Percentiles rank a stretch among this genome's conserved stretches.
phyloP scores from a whole-genome alignment of 352 stramenopile species.

The Phytophthora hibernalis region DNA sequence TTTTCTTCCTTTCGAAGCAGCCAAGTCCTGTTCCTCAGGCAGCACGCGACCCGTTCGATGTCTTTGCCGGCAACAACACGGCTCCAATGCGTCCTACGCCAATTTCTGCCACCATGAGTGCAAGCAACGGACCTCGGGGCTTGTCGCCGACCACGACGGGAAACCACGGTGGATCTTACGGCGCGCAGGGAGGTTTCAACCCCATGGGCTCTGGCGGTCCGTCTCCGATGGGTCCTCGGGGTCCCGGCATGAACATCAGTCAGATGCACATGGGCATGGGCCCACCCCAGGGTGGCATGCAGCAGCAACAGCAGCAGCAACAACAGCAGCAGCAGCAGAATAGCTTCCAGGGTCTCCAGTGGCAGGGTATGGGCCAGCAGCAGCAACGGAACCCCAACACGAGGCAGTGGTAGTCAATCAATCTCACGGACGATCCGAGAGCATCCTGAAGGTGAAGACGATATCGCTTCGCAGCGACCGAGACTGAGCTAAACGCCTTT shows the following conservation, averaged over 20 bases:
- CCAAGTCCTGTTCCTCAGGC: constrained; percentile 31
- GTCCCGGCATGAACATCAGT: constrained; percentile 78
- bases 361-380: constrained; percentile 81
- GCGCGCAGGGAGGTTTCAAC: constrained; percentile 49
- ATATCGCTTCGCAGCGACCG: neutral
- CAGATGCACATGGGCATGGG: constrained; percentile 86
- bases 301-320: constrained; percentile 40
- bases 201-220: constrained; percentile 46
- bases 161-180: constrained; percentile 33
- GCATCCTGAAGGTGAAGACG: constrained; percentile 4
- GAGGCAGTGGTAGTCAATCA: constrained; percentile 53
- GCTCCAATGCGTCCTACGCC: constrained; percentile 45
- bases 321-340: constrained; percentile 55
- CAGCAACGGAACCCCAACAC: constrained; percentile 69
- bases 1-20: constrained; percentile 20
- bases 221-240: constrained; percentile 53
- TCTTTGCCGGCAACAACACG: constrained; percentile 57
- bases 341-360: constrained; percentile 87
- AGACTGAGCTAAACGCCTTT: neutral
- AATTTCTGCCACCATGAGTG: constrained; percentile 35
- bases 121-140: constrained; percentile 39
- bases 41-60: constrained; percentile 74
- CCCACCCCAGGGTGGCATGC: constrained; percentile 46
- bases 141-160: constrained; percentile 38
- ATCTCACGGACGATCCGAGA: constrained; percentile 11